These are phyloP conservation scores for Aspergillus amoenus DNA, from an alignment of 2,329 filamentous ascomycete species.

Conservation along the genomic window DNA sequence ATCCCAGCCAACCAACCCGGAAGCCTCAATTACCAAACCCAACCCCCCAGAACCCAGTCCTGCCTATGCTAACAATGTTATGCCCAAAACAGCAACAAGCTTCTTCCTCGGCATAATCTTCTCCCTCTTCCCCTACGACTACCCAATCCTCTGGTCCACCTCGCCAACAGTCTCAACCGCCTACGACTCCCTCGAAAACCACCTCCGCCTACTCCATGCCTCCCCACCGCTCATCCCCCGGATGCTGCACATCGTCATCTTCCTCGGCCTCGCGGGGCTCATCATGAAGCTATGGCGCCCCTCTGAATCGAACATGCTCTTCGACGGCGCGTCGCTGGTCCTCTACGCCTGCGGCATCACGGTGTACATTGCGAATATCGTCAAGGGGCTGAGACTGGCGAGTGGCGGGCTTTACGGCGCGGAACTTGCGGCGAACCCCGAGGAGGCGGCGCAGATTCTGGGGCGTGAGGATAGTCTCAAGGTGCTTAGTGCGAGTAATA, in stretches of 20 bases:
- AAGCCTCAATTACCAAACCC: slow-evolving; percentile 11
- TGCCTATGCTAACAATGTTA: slow-evolving; percentile 9
- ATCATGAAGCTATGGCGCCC: slow-evolving; percentile 93
- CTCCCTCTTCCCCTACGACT: slow-evolving; percentile 87
- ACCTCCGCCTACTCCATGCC: slow-evolving; percentile 87
- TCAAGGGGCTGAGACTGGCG: slow-evolving; percentile 87
- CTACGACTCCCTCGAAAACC: slow-evolving; percentile 81
- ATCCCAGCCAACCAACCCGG: slow-evolving; percentile 1
- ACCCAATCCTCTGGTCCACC: slow-evolving; percentile 49
- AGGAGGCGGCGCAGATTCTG: slow-evolving; percentile 67
- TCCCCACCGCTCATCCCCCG: slow-evolving; percentile 89
- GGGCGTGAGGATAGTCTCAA: slow-evolving; percentile 85
- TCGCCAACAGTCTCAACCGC: slow-evolving; percentile 54
- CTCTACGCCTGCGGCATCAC: slow-evolving; percentile 82
- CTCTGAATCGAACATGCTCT: slow-evolving; percentile 91
- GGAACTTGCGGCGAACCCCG: slow-evolving; percentile 34
- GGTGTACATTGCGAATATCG: slow-evolving; percentile 93
- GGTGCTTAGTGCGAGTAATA: slow-evolving; percentile 91
- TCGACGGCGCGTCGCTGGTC: slow-evolving; percentile 73
- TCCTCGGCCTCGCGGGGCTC: slow-evolving; percentile 83
- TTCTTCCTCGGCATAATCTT: slow-evolving; percentile 99
- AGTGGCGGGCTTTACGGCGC: slow-evolving; percentile 67
- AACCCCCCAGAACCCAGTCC: slow-evolving; percentile 11
- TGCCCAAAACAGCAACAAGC: slow-evolving; percentile 64
- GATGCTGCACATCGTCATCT: slow-evolving; percentile 90